Evolutionary conservation across 331 rosid species (phyloP).

Genomic region (Phaseolus coccineus): DNA sequence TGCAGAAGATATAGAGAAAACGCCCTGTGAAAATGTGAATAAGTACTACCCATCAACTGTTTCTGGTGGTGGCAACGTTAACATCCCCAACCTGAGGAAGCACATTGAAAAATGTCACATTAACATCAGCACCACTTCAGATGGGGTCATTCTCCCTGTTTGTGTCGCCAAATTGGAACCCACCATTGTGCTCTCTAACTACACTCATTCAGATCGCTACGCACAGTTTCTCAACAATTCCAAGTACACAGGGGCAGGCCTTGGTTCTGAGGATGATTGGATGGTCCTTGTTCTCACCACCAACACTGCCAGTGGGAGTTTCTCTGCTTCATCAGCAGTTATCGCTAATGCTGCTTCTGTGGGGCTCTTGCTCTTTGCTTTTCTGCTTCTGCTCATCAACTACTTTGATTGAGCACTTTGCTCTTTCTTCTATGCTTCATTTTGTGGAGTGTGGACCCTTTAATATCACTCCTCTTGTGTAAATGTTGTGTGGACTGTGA

Average conservation of each 20-base stretch:
- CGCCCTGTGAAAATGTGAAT: constrained; percentile 59
- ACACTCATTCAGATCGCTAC: constrained; percentile 52
- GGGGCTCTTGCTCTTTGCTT: constrained; percentile 29
- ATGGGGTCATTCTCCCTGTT: constrained; percentile 60
- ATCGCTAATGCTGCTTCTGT: not conserved
- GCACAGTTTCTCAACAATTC: constrained; percentile 49
- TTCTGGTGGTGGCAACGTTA: constrained; percentile 36
- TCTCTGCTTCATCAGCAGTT: constrained; percentile 36
- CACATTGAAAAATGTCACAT: constrained; percentile 55
- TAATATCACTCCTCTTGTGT: constrained; percentile 13
- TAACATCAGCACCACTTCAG: constrained; percentile 42
- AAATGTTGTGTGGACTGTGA: constrained; percentile 6
- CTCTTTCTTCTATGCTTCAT: constrained; percentile 6
- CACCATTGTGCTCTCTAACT: constrained; percentile 49
- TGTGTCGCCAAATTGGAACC: constrained; percentile 62
- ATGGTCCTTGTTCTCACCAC: constrained; percentile 65
- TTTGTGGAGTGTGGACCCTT: constrained; percentile 3
- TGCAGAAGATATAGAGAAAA: constrained; percentile 67
- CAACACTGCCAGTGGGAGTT: constrained; percentile 54
- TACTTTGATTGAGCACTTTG: not conserved
- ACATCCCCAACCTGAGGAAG: constrained; percentile 53
- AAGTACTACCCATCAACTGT: constrained; percentile 42
- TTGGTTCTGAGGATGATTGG: constrained; percentile 64
- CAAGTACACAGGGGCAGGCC: constrained; percentile 53
- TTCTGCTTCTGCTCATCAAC: constrained; percentile 14